Percentiles rank a stretch among this genome's conserved stretches.
Evolutionary conservation across 352 stramenopile genomes (phyloP).

Genomic region (Pythium rhizo-oryzae): DNA sequence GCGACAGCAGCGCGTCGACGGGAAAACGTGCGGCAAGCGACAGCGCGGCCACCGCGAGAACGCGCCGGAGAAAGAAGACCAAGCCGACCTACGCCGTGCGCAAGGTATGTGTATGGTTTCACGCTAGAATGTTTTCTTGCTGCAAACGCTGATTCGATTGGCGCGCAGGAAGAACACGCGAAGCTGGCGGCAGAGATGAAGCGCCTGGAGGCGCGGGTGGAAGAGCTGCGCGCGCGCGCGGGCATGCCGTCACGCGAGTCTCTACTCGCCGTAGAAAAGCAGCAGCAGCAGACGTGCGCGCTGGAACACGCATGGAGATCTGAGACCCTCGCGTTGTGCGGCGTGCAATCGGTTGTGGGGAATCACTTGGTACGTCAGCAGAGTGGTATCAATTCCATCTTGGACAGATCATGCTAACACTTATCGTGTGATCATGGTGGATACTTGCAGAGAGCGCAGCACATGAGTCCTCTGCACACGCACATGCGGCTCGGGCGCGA

Average conservation of each 20-base stretch:
- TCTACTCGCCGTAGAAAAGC: neutral
- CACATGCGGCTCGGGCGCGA: neutral
- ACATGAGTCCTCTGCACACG: neutral
- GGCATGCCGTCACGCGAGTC: constrained; percentile 10
- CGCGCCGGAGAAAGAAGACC: neutral
- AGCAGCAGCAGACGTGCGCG: neutral
- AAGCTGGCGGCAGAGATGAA: constrained; percentile 13
- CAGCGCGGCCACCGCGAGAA: neutral
- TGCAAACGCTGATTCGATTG: neutral
- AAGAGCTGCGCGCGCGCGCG: constrained; percentile 1
- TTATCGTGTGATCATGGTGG: neutral
- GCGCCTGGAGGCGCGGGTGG: neutral
- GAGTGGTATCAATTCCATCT: neutral
- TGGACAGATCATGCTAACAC: no score
- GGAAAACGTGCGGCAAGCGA: neutral
- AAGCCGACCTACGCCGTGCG: constrained; percentile 15
- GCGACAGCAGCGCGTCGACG: neutral
- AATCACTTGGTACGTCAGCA: constrained; percentile 8
- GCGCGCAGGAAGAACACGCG: constrained; percentile 16
- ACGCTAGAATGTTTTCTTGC: neutral
- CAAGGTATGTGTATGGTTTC: neutral
- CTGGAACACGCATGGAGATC: constrained; percentile 8
- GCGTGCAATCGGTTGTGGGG: constrained; percentile 15
- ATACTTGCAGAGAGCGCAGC: neutral
- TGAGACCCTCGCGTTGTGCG: constrained; percentile 10